Percentiles rank a stretch among this genome's conserved stretches.
phyloP scores from a whole-genome alignment of 2,329 filamentous ascomycete species.

The Ascochyta lentis region DNA sequence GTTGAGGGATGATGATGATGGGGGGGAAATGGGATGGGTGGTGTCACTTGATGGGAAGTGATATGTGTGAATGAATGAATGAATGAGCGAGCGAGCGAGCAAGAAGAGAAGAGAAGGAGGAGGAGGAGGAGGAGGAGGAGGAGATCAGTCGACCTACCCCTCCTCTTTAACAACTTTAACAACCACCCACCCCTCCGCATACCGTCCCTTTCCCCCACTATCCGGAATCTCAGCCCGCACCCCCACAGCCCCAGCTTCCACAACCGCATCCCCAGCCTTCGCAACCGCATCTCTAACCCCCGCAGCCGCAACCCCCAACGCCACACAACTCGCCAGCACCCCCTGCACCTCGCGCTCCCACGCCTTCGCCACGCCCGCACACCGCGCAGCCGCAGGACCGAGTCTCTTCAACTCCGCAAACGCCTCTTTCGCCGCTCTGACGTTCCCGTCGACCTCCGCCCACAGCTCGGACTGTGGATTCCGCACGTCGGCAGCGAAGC shows the following conservation, averaged over 20 bases:
- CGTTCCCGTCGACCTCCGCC: conserved; percentile 33
- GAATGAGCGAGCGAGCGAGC: too few relatives aligned
- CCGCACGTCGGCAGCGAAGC: conserved; percentile 13
- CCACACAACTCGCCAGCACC: conserved; percentile 41
- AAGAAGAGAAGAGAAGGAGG: neutral
- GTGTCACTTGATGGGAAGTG: too few relatives aligned
- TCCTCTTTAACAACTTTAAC: conserved; percentile 44
- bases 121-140: too few relatives aligned
- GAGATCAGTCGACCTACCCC: neutral
- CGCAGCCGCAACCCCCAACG: conserved; percentile 39
- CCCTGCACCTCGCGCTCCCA: conserved; percentile 49
- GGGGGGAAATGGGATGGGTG: too few relatives aligned
- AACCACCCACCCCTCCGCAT: conserved; percentile 56
- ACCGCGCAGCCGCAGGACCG: conserved; percentile 38
- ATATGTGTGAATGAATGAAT: too few relatives aligned
- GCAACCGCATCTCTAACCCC: conserved; percentile 28
- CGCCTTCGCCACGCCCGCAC: conserved; percentile 46
- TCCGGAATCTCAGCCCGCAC: conserved; percentile 48
- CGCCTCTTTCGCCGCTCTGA: conserved; percentile 45
- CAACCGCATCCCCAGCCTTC: neutral
- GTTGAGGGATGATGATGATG: too few relatives aligned
- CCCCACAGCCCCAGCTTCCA: conserved; percentile 9
- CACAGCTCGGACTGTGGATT: conserved; percentile 25
- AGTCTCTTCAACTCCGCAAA: conserved; percentile 48
- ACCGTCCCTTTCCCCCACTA: conserved; percentile 48